These are phyloP conservation scores for Hawksworthiomyces lignivorus DNA, from an alignment of 2,329 filamentous ascomycete genomes.

Conservation along the genomic window DNA sequence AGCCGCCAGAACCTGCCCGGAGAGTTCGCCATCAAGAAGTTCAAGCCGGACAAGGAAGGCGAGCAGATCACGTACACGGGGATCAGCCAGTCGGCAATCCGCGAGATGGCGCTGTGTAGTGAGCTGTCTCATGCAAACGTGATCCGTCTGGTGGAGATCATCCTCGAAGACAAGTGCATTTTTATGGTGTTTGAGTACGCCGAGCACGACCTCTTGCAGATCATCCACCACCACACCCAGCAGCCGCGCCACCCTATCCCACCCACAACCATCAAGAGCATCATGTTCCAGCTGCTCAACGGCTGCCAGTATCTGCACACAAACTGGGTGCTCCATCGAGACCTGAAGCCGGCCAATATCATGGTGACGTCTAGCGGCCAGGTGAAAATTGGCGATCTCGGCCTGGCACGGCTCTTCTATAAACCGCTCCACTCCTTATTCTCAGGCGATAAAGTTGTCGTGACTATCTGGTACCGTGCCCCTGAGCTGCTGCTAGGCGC, in stretches of 20 bases:
- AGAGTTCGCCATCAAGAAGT: constrained; percentile 98
- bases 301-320: constrained; percentile 90
- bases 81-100: constrained; percentile 92
- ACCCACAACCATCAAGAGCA: constrained; percentile 80
- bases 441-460: constrained; percentile 93
- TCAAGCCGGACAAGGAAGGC: constrained; percentile 98
- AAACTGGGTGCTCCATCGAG: constrained; percentile 95
- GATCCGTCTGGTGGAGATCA: constrained; percentile 87
- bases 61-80: constrained; percentile 92
- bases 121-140: constrained; percentile 86
- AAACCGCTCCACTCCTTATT: constrained; percentile 90
- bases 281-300: constrained; percentile 92
- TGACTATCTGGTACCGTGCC: constrained; percentile 98
- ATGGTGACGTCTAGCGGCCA: constrained; percentile 89
- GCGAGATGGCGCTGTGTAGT: constrained; percentile 94
- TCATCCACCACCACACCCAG: constrained; percentile 95
- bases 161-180: constrained; percentile 97
- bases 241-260: constrained; percentile 83
- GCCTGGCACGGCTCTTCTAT: constrained; percentile 84
- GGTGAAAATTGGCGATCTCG: constrained; percentile 91
- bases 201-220: constrained; percentile 93
- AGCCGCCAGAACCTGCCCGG: constrained; percentile 64
- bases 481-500: constrained; percentile 88
- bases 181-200: constrained; percentile 99
- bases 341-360: constrained; percentile 96